These are phyloP conservation scores for Lactifluus piperatus DNA, from an alignment of 768 basidiomycete species.

Conservation along the genomic window DNA sequence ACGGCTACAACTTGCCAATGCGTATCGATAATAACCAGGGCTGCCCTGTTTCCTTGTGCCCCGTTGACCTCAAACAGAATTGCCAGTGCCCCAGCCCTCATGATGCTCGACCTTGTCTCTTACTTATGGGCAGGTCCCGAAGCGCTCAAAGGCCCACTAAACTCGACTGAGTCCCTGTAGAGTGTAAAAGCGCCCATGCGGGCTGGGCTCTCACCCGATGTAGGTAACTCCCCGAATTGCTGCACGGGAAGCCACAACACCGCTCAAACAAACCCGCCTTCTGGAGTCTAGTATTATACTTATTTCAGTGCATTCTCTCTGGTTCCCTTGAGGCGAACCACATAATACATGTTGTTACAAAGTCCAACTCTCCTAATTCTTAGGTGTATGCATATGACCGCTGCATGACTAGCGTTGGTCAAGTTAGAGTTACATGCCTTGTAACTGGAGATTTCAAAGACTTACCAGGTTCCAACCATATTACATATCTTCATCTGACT, in stretches of 20 bases:
- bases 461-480: no score
- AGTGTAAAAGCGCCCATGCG: conserved; percentile 37
- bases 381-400: conserved; percentile 49
- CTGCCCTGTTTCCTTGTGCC: conserved; percentile 29
- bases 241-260: conserved; percentile 50
- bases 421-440: no score
- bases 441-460: no score
- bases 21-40: conserved; percentile 28
- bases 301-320: conserved; percentile 37
- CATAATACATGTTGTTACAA: conserved; percentile 22
- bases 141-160: conserved; percentile 29
- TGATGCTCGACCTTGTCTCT: neutral
- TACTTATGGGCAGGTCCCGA: conserved; percentile 25
- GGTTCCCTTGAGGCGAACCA: neutral
- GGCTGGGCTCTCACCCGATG: conserved; percentile 31
- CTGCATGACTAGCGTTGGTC: no score
- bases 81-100: conserved; percentile 16
- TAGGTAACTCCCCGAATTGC: conserved; percentile 51
- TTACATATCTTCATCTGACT: no score
- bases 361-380: conserved; percentile 36
- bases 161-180: conserved; percentile 31
- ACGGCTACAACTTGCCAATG: conserved; percentile 31
- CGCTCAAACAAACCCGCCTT: conserved; percentile 46
- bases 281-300: conserved; percentile 33
- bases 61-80: conserved; percentile 31